A percentile compares a stretch with the other conserved stretches of the same genome.
Conservation (phyloP, 2,329 filamentous ascomycete genomes). For the Colletotrichum orbiculare region DNA sequence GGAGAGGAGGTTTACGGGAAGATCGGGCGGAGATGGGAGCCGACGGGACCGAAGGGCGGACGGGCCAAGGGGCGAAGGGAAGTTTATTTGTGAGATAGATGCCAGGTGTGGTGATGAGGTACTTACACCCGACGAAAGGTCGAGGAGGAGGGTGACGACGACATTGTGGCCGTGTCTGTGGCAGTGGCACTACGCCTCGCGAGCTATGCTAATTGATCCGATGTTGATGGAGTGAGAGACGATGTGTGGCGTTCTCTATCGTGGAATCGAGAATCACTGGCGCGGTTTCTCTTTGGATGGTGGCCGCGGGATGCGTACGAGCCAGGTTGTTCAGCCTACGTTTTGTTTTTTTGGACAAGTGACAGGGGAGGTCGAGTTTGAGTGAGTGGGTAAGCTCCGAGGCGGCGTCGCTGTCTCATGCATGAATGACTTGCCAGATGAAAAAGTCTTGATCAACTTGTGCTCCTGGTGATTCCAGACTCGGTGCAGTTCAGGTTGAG, state of each 20-base stretch:
- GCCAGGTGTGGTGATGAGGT: not conserved
- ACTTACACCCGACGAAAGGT: conserved; percentile 35
- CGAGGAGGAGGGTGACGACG: not conserved
- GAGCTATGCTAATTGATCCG: not conserved
- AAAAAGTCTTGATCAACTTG: not conserved
- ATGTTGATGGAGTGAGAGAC: not conserved
- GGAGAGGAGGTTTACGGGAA: conserved; percentile 1
- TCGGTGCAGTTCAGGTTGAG: conserved; percentile 2
- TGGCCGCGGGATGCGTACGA: too few species aligned
- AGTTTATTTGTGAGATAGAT: not conserved
- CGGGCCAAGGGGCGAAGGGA: not conserved
- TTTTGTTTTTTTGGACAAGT: too few species aligned
- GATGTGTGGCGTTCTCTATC: too few species aligned
- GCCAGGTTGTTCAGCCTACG: too few species aligned
- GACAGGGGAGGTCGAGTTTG: too few species aligned
- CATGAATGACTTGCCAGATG: conserved; percentile 2
- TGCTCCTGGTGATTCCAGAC: too few species aligned
- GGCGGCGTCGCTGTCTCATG: not conserved
- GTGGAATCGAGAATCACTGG: too few species aligned
- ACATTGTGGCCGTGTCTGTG: conserved; percentile 14
- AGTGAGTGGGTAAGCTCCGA: too few species aligned
- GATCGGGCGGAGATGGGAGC: conserved; percentile 2
- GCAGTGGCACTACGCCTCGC: too few species aligned
- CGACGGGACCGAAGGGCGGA: conserved; percentile 13
- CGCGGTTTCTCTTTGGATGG: too few species aligned